phyloP scores from a whole-genome alignment of 441 rosid genomes.

The Manihot esculenta region DNA sequence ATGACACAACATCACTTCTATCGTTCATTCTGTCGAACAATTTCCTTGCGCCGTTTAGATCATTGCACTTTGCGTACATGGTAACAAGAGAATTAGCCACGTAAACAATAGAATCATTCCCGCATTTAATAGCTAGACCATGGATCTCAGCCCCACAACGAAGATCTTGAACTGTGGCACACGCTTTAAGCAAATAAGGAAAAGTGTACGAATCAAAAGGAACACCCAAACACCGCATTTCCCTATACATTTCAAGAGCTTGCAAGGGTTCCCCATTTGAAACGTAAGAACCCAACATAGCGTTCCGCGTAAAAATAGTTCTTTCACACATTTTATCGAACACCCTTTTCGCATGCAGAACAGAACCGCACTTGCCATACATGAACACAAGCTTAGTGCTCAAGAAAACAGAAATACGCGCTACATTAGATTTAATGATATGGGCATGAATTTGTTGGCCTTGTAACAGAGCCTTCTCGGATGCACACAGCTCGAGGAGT shows the following conservation, averaged over 20 bases:
- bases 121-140: conserved; percentile 54
- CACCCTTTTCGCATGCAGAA: conserved; percentile 53
- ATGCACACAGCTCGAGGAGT: conserved; percentile 58
- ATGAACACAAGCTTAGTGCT: conserved; percentile 64
- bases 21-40: conserved; percentile 49
- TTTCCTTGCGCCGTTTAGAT: conserved; percentile 54
- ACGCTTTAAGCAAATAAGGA: conserved; percentile 61
- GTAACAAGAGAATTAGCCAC: conserved; percentile 72
- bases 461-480: conserved; percentile 38
- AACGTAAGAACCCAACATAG: conserved; percentile 64
- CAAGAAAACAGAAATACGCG: conserved; percentile 33
- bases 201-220: conserved; percentile 58
- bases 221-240: conserved; percentile 52
- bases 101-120: conserved; percentile 38
- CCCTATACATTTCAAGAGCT: conserved; percentile 48
- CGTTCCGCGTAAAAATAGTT: conserved; percentile 72
- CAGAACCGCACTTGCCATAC: conserved; percentile 66
- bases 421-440: conserved; percentile 37
- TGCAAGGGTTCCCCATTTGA: conserved; percentile 44
- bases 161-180: conserved; percentile 42
- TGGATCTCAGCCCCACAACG: conserved; percentile 60
- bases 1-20: conserved; percentile 58
- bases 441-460: conserved; percentile 71
- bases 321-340: conserved; percentile 65
- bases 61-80: conserved; percentile 76